Evolutionary conservation across 2,329 filamentous ascomycete species (phyloP).

Genomic region (Exophiala dermatitidis): DNA sequence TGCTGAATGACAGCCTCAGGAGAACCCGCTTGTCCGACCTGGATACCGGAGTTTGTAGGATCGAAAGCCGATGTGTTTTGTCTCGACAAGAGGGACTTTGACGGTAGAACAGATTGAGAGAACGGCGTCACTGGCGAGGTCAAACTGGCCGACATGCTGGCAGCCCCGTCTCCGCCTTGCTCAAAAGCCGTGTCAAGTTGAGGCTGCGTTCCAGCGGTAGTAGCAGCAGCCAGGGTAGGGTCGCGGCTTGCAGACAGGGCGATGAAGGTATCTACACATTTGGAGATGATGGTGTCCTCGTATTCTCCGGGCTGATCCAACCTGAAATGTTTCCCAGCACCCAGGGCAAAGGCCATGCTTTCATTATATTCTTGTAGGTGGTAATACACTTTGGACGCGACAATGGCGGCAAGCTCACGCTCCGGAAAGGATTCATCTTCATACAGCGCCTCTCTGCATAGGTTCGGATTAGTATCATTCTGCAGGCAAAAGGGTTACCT

Average conservation of each 20-base stretch:
- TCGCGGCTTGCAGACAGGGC: conserved; percentile 60
- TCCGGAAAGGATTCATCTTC: conserved; percentile 94
- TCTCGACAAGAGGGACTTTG: conserved; percentile 89
- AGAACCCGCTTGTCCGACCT: conserved; percentile 49
- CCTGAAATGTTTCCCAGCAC: conserved; percentile 90
- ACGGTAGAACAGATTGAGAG: conserved; percentile 84
- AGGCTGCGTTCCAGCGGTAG: conserved; percentile 43
- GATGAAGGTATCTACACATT: conserved; percentile 97
- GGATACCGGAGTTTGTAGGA: conserved; percentile 48
- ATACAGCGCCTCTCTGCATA: conserved; percentile 79
- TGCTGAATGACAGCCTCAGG: conserved; percentile 59
- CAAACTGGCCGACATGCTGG: conserved; percentile 58
- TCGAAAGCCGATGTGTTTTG: conserved; percentile 58
- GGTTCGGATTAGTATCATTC: conserved; percentile 18
- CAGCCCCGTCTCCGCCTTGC: conserved; percentile 56
- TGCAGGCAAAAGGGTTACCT: conserved; percentile 10
- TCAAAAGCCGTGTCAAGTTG: conserved; percentile 75
- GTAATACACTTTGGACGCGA: conserved; percentile 97
- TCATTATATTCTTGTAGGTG: conserved; percentile 98
- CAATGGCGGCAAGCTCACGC: conserved; percentile 85
- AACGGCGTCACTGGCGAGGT: conserved; percentile 91
- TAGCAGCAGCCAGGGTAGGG: conserved; percentile 45
- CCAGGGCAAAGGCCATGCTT: conserved; percentile 96
- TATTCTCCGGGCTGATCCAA: conserved; percentile 87
- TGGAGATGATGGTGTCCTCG: conserved; percentile 97